These are phyloP conservation scores for Monilinia vaccinii-corymbosi DNA, from an alignment of 2,329 filamentous ascomycete species.

Conservation along the genomic window DNA sequence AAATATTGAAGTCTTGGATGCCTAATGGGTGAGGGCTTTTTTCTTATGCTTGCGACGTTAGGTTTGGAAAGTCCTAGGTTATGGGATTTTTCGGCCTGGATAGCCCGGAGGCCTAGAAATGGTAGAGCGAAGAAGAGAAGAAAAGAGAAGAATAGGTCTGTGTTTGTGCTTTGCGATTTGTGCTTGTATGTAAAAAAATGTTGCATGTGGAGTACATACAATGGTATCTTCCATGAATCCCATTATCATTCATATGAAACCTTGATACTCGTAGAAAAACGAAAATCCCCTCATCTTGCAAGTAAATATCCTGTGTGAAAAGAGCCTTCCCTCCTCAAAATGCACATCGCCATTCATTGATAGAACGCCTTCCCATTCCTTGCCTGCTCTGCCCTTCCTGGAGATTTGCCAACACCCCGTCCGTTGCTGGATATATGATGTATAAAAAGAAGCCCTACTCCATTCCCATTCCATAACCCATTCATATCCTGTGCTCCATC, in stretches of 20 bases:
- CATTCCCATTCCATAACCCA: background rate
- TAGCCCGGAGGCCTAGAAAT: background rate
- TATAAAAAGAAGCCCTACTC: constrained; percentile 5
- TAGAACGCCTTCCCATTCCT: constrained; percentile 2
- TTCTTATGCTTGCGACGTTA: background rate
- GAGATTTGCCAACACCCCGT: background rate
- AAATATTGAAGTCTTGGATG: background rate
- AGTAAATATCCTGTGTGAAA: background rate
- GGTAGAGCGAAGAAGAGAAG: background rate
- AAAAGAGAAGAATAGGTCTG: background rate
- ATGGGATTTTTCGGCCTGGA: background rate
- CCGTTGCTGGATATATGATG: constrained; percentile 9
- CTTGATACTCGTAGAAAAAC: background rate
- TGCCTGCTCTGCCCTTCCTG: background rate
- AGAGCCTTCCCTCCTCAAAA: background rate
- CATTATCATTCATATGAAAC: constrained; percentile 3
- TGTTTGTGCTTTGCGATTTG: background rate
- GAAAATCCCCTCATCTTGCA: background rate
- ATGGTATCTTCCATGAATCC: background rate
- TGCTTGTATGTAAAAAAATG: background rate
- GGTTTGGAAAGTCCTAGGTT: background rate
- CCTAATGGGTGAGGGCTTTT: background rate
- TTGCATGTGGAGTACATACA: constrained; percentile 4
- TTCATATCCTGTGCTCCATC: constrained; percentile 1
- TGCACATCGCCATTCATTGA: background rate